phyloP scores from a whole-genome alignment of 2,329 filamentous ascomycete species.

The Pleurostoma richardsiae region DNA sequence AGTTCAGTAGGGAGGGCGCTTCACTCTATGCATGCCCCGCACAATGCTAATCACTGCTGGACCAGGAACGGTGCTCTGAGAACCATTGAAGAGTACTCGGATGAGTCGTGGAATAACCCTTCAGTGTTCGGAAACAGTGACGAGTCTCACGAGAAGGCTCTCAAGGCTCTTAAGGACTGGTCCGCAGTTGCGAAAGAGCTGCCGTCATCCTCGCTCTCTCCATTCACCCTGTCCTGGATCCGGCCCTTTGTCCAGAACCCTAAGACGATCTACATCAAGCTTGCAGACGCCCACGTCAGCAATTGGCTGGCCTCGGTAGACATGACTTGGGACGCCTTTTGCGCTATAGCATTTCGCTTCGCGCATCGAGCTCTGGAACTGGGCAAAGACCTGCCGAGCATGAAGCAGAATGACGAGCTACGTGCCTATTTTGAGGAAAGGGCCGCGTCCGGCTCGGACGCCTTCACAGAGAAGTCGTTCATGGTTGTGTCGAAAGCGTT shows the following conservation, averaged over 20 bases:
- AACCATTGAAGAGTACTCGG: not conserved
- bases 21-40: too few relatives aligned
- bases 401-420: constrained; percentile 2
- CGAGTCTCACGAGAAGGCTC: not conserved
- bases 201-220: constrained; percentile 1
- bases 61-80: constrained; percentile 1
- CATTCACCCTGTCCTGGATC: constrained; percentile 1
- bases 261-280: constrained; percentile 1
- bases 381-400: constrained; percentile 1
- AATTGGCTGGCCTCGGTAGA: constrained; percentile 2
- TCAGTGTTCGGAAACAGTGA: not conserved
- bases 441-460: not conserved
- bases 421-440: constrained; percentile 1
- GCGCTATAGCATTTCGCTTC: not conserved
- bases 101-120: not conserved
- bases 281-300: constrained; percentile 5
- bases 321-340: not conserved
- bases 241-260: constrained; percentile 3
- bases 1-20: too few relatives aligned
- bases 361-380: constrained; percentile 2
- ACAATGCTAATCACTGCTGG: too few relatives aligned
- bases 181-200: not conserved
- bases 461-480: constrained; percentile 1
- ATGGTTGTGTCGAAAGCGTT: constrained; percentile 4
- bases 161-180: constrained; percentile 1